Base-by-base conservation (phyloP, 2,329 filamentous ascomycete genomes). In the Neodidymelliopsis sp. region DNA sequence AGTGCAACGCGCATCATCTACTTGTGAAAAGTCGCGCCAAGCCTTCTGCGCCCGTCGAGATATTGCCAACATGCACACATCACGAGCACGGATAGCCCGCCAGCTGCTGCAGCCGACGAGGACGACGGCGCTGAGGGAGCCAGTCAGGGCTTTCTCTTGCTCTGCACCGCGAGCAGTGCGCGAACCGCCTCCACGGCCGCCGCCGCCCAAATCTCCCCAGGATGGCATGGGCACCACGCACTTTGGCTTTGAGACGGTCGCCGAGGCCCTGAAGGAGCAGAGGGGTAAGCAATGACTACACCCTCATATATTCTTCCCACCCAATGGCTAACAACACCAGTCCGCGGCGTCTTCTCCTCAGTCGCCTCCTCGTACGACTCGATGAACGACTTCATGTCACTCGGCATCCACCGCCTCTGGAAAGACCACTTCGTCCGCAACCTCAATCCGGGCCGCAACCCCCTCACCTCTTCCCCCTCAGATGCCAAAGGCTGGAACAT, bases 371-470 rank as follows among this genome's bases (percentile, higher is more conserved):
- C 89, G 13, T 99, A 99, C 77, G 94, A 99, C 75, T 88, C 87
- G 55, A 99, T 99, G 94, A 99, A 99, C 77, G 94, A 99, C 74
- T 83, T 97, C 61, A 99, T 99, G 94, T 97, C 94, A 6, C 84
- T 99, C 36, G 94, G 94, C 45, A 92, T 96, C 76, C 94, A 99
- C 74, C 89, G 94, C 31, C 79, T 99, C 27, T 99, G 94, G 94
- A 99, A 89, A 79, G 93, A 97, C 75, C 87, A 96, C 76, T 99
- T 97, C 74, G 93, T 99, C 34, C 87, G 90, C 60, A 88, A 87
- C 24, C 84, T 99, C 23, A 94, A 97, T 72, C 93, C 94, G 0
- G 92, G 92, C 57, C 82, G 77, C 1, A 76, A 77, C 60, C 79
- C 65, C 44, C 78, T 72, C 60, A 41, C 50, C 2, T 30, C 55